phyloP scores from a whole-genome alignment of 371 early-diverging fungal species.

The Apophysomyces elegans region DNA sequence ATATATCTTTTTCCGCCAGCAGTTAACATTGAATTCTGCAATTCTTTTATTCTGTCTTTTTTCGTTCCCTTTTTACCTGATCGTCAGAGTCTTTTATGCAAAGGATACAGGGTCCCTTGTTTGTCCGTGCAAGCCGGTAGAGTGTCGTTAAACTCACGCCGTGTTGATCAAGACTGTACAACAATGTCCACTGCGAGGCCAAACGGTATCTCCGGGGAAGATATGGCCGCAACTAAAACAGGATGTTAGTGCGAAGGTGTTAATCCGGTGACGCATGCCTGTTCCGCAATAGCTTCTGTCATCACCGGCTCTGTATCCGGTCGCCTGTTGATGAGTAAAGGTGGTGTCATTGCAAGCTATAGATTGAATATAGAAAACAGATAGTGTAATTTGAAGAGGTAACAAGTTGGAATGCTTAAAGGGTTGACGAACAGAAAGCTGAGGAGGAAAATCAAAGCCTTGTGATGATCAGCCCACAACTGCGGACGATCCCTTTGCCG shows the following conservation, averaged over 20 bases:
- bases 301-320: slow-evolving; percentile 52
- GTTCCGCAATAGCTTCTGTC: slow-evolving; percentile 50
- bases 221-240: slow-evolving; percentile 42
- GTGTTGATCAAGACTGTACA: slow-evolving; percentile 92
- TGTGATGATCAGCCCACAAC: too few species aligned
- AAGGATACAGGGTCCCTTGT: slow-evolving; percentile 72
- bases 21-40: background rate
- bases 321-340: slow-evolving; percentile 42
- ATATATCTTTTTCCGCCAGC: slow-evolving; percentile 66
- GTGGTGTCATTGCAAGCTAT: slow-evolving; percentile 36
- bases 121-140: slow-evolving; percentile 57
- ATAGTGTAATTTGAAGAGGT: background rate
- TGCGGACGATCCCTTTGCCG: too few species aligned
- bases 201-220: slow-evolving; percentile 71
- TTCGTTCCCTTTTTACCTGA: slow-evolving; percentile 47
- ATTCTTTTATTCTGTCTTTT: background rate
- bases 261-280: slow-evolving; percentile 32
- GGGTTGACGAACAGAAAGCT: background rate
- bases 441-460: too few species aligned
- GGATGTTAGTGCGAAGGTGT: background rate
- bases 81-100: slow-evolving; percentile 72
- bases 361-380: background rate
- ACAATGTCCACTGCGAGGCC: slow-evolving; percentile 72
- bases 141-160: slow-evolving; percentile 88
- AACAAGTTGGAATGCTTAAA: background rate